phyloP scores from a whole-genome alignment of 2,329 filamentous ascomycete genomes.

The Clarireedia homoeocarpa region DNA sequence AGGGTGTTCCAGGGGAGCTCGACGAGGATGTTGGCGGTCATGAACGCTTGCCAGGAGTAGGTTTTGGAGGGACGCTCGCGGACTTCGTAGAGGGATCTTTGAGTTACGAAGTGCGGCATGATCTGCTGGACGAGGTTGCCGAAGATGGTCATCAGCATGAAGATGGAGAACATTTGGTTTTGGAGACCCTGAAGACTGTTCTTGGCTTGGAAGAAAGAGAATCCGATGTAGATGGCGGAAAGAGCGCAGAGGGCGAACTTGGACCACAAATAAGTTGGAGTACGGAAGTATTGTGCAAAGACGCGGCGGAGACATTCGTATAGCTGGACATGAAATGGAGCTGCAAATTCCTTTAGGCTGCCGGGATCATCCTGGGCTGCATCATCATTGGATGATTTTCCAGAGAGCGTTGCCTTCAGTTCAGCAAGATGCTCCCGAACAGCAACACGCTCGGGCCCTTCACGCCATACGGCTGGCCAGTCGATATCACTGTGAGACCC shows the following conservation, averaged over 20 bases:
- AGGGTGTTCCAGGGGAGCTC: slow-evolving; percentile 76
- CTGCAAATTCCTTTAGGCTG: too few relatives aligned
- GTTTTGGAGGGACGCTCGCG: slow-evolving; percentile 71
- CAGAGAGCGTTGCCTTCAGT: too few relatives aligned
- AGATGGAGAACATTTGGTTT: slow-evolving; percentile 65
- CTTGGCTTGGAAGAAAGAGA: slow-evolving; percentile 60
- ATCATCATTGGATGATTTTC: too few relatives aligned
- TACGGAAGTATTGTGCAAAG: slow-evolving; percentile 35
- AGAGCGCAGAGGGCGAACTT: slow-evolving; percentile 34
- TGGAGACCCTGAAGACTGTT: slow-evolving; percentile 55
- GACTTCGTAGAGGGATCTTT: slow-evolving; percentile 50
- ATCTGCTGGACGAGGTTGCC: slow-evolving; percentile 68
- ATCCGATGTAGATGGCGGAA: slow-evolving; percentile 53
- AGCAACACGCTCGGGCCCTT: too few relatives aligned
- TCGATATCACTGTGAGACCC: slow-evolving; percentile 14
- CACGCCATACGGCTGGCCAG: too few relatives aligned
- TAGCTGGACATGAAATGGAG: too few relatives aligned
- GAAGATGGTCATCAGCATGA: slow-evolving; percentile 63
- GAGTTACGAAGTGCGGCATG: slow-evolving; percentile 58
- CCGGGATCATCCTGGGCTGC: too few relatives aligned
- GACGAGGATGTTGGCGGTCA: slow-evolving; percentile 68
- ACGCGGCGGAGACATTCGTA: background rate
- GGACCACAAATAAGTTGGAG: slow-evolving; percentile 38
- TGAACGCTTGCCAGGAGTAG: slow-evolving; percentile 61
- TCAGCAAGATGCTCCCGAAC: too few relatives aligned